Percentiles rank a stretch among this genome's conserved stretches.
These are phyloP conservation scores for Nigrospora oryzae DNA, from an alignment of 2,329 filamentous ascomycete genomes.

Conservation along the genomic window DNA sequence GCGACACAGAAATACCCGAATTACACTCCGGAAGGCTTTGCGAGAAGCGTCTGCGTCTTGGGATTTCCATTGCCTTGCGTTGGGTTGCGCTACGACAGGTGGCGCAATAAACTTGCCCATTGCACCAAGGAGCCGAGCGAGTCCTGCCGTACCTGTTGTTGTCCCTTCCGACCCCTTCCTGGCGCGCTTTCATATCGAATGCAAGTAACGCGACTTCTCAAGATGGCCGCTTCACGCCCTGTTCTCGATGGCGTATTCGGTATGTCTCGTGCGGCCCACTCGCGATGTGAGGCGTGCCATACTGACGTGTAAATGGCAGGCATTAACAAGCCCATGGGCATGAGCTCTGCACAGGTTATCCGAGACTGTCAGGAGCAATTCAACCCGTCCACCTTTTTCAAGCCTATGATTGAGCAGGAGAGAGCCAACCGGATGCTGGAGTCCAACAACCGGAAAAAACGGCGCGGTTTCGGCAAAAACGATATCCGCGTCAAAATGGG, in stretches of 20 bases:
- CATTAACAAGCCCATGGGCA: conserved; percentile 83
- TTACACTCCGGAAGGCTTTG: no score
- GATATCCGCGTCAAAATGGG: conserved; percentile 79
- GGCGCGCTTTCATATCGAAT: conserved; percentile 13
- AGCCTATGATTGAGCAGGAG: conserved; percentile 64
- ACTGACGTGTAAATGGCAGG: conserved; percentile 39
- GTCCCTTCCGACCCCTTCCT: no score
- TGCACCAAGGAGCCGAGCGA: no score
- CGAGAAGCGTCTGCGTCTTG: no score
- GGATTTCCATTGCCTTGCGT: no score
- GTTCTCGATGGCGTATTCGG: conserved; percentile 51
- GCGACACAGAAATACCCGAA: no score
- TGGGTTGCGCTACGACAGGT: no score
- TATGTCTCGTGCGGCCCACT: conserved; percentile 20
- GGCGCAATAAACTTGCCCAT: no score
- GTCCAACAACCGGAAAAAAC: conserved; percentile 48
- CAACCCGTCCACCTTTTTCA: conserved; percentile 72
- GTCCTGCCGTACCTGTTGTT: no score
- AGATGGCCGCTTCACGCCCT: conserved; percentile 42
- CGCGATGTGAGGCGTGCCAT: background rate
- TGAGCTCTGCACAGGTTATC: conserved; percentile 84
- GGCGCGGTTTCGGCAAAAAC: conserved; percentile 48
- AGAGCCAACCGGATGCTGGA: conserved; percentile 46
- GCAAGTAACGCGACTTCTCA: conserved; percentile 23
- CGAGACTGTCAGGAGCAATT: conserved; percentile 81